Base-by-base conservation (phyloP, 1,139 yeast species). In the Yamadazyma triangularis region DNA sequence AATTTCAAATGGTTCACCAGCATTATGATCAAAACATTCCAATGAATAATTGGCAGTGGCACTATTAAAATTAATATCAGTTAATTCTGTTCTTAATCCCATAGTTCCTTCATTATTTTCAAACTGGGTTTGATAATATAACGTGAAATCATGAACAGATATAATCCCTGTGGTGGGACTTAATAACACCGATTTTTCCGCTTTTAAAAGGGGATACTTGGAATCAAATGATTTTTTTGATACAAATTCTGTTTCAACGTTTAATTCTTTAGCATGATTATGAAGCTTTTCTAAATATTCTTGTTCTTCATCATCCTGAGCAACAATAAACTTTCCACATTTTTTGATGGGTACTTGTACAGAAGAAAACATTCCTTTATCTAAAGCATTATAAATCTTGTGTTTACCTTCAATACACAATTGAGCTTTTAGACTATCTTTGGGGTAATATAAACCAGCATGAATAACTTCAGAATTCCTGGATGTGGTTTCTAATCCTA, bases 381-480 rank as follows among this genome's bases (percentile, higher is more conserved):
- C 70, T 15, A 62, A 55, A 9, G 60, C 63, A 10, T 50, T 46
- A 49, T 87, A 88, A 12, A 88, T 65, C 53, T 78, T 57, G 14
- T 75, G 53, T 45, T 85, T 87, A 0, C 96, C 96, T 24, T 69
- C 67, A 21, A 88, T 66, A 45, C 96, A 88, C 25, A 88, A 58
- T 43, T 65, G 59, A 1, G 86, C 76, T 49, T 86, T 81, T 34
- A 88, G 60, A 3, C 83, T 70, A 35, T 74, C 73, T 9, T 62
- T 59, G 0, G 95, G 94, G 47, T 84, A 83, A 51, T 88, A 88
- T 7, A 88, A 48, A 0, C 96, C 96, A 0, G 95, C 95, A 56
- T 88, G 96, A 22, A 88, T 81, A 19, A 88, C 96, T 48, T 88
- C 96, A 2, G 95, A 84, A 60, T 88, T 88, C 31, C 96, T 64